Evolutionary conservation across 2,329 filamentous ascomycete species (phyloP).

Genomic region (Venturia aucupariae): DNA sequence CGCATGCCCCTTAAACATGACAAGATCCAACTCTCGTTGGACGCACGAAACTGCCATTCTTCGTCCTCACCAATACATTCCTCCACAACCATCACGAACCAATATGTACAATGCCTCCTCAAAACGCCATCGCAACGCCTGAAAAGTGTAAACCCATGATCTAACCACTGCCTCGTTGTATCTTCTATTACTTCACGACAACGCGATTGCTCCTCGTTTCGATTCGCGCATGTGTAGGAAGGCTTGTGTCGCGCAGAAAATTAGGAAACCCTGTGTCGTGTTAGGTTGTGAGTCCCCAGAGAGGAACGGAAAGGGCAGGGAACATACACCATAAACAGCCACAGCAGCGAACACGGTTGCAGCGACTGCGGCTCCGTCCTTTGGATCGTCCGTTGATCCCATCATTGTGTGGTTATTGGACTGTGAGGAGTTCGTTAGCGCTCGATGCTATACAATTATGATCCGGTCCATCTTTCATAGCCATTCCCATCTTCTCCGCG

Average conservation of each 20-base stretch:
- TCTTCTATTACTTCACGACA: slow-evolving; percentile 38
- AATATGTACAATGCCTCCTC: not conserved
- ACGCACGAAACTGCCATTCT: not conserved
- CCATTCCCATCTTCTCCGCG: not conserved
- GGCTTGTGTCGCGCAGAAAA: slow-evolving; percentile 87
- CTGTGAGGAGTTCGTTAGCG: not conserved
- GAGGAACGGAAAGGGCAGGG: no score
- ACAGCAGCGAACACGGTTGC: slow-evolving; percentile 82
- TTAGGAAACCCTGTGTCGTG: slow-evolving; percentile 62
- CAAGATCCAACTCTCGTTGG: not conserved
- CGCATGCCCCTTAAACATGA: not conserved
- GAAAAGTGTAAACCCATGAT: not conserved
- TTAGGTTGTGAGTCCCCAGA: slow-evolving; percentile 34
- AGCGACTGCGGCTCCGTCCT: slow-evolving; percentile 69
- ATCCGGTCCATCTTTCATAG: not conserved
- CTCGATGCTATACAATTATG: not conserved
- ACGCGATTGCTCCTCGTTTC: slow-evolving; percentile 72
- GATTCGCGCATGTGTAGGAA: slow-evolving; percentile 76
- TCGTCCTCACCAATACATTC: not conserved
- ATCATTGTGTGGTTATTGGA: slow-evolving; percentile 65
- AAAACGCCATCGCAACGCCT: not conserved
- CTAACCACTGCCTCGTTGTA: not conserved
- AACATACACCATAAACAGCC: slow-evolving; percentile 68
- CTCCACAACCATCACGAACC: not conserved
- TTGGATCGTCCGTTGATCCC: slow-evolving; percentile 59